Percentiles rank a stretch among this genome's conserved stretches.
Conservation (phyloP, 345 rosid species). For the Lepidium didymum region DNA sequence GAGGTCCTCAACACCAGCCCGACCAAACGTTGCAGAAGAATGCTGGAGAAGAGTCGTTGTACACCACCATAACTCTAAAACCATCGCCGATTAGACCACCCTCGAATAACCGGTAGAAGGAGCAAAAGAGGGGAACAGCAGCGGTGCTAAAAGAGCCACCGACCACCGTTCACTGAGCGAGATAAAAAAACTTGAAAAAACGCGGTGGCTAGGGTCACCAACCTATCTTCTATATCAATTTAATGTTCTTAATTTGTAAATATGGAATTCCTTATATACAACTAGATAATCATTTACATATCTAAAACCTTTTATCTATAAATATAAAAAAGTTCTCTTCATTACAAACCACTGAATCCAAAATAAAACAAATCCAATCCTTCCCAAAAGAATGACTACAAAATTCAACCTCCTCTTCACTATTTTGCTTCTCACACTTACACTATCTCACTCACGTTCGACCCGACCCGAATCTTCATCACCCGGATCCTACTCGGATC, state of each 20-base stretch:
- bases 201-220: too few relatives aligned
- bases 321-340: background rate
- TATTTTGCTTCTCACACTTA: constrained; percentile 25
- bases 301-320: constrained; percentile 11
- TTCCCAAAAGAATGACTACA: background rate
- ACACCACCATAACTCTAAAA: too few relatives aligned
- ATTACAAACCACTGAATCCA: background rate
- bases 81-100: too few relatives aligned
- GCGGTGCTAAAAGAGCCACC: too few relatives aligned
- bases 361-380: background rate
- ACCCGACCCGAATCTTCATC: constrained; percentile 23
- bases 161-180: too few relatives aligned
- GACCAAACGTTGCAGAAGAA: too few relatives aligned
- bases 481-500: constrained; percentile 17
- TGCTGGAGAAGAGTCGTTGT: too few relatives aligned
- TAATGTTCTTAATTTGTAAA: constrained; percentile 1
- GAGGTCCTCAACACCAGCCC: too few relatives aligned
- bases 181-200: too few relatives aligned
- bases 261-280: background rate
- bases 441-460: constrained; percentile 23
- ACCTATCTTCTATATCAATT: constrained; percentile 3
- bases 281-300: background rate
- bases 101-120: too few relatives aligned
- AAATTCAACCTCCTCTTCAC: constrained; percentile 12
- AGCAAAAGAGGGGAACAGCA: too few relatives aligned